Evolutionary conservation across 148 eudicot species (phyloP).

Genomic region (Pharnaceum exiguum): DNA sequence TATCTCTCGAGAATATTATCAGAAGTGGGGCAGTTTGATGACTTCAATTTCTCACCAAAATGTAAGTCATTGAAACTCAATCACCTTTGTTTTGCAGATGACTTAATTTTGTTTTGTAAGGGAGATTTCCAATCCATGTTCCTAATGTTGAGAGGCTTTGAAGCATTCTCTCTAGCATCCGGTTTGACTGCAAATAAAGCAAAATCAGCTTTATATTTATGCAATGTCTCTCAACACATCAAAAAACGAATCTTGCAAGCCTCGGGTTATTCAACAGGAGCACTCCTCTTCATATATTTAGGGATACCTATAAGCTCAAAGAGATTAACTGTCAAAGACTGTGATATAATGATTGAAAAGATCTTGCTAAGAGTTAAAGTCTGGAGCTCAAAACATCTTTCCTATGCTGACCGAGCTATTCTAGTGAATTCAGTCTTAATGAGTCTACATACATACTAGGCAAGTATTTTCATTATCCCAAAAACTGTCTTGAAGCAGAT

Average conservation of each 20-base stretch:
- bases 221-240: background rate
- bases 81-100: background rate
- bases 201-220: background rate
- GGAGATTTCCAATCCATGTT: background rate
- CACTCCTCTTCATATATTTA: background rate
- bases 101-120: background rate
- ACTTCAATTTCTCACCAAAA: background rate
- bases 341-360: background rate
- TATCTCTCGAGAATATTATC: background rate
- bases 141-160: background rate
- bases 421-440: background rate
- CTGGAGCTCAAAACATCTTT: background rate
- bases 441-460: background rate
- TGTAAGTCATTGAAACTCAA: background rate
- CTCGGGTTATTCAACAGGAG: background rate
- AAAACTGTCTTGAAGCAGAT: background rate
- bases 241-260: background rate
- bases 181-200: background rate
- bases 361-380: background rate
- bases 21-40: background rate
- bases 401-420: background rate
- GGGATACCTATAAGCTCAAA: background rate
- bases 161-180: background rate
- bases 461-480: background rate
- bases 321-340: background rate